Conservation (phyloP, 23 red algal genomes). For the Gracilaria caudata region DNA sequence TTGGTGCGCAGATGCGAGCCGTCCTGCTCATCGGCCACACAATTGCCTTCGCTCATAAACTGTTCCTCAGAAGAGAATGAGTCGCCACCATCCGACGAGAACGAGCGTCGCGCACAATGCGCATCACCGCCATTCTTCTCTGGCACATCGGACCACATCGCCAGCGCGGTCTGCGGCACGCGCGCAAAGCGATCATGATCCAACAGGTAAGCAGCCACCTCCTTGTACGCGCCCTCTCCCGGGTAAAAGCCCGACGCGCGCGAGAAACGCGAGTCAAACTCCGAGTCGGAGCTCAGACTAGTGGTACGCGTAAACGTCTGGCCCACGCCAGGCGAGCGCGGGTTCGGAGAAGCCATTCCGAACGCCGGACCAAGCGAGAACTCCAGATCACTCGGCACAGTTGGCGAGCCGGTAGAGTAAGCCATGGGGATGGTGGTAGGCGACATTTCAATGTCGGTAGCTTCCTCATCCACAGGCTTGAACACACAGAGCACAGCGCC, state of each 20-base stretch:
- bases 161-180: slow-evolving; percentile 93
- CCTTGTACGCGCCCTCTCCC: slow-evolving; percentile 89
- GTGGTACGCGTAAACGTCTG: slow-evolving; percentile 27
- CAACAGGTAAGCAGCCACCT: slow-evolving; percentile 95
- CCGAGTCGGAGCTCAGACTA: slow-evolving; percentile 57
- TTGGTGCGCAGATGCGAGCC: slow-evolving; percentile 67
- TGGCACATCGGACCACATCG: slow-evolving; percentile 64
- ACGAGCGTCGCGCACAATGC: background rate
- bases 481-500: slow-evolving; percentile 78
- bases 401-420: slow-evolving; percentile 27
- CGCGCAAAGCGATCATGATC: slow-evolving; percentile 89
- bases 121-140: slow-evolving; percentile 15
- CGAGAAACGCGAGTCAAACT: slow-evolving; percentile 30
- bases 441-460: slow-evolving; percentile 71
- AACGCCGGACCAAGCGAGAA: slow-evolving; percentile 54
- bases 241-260: slow-evolving; percentile 67
- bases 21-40: background rate
- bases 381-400: slow-evolving; percentile 15
- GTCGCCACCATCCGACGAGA: slow-evolving; percentile 34
- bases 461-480: slow-evolving; percentile 92
- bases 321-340: slow-evolving; percentile 27
- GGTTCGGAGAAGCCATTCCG: slow-evolving; percentile 34
- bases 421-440: slow-evolving; percentile 27
- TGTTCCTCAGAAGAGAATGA: slow-evolving; percentile 13
- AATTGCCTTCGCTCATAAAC: slow-evolving; percentile 13